Base-by-base conservation (phyloP, 176 grass and related monocot genomes). In the Bonia amplexicaulis region DNA sequence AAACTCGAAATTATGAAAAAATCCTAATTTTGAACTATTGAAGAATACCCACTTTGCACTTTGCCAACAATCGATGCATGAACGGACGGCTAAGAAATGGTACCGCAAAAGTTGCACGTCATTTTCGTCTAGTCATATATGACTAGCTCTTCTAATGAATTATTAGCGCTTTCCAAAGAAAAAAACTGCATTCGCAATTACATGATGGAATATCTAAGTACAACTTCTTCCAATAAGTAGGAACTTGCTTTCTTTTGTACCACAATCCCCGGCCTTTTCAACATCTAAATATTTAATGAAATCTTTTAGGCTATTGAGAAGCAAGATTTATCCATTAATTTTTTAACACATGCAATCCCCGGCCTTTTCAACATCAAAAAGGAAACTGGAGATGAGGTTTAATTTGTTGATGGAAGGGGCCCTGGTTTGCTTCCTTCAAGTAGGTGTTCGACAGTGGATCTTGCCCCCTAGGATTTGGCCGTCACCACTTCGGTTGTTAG, bases 401-500 rank as follows among this genome's bases (percentile, higher is more conserved):
- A n/a, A n/a, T n/a, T n/a, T 72, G 41, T 68, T 75, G 60, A 76
- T 64, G 19, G 33, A 74, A 45, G 61, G 60, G 19, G 5, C n/a
- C 60, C 48, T 22, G 22, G 41, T 39, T 82, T 60, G n/a, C 17
- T 64, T 82, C 26, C 62, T 76, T 82, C 20, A 49, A 82, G 20
- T 49, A 87, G 22, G 78, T 69, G 51, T 54, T 76, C 26, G 20
- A 88, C 27, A 41, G 20, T 53, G 29, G 63, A 82, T 71, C 52
- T 77, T 76, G 39, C 41, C 6, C 86, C 73, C 22, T 82, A 49
- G 62, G 79, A 71, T 88, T 71, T 77, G 73, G 55, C 72, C 52
- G 41, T 49, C 71, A 70, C 72, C 29, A 63, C 42, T 69, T 88
- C 82, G 72, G 73, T 82, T 71, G 79, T 88, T 83, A 83, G 86